Evolutionary conservation across 208 protist genomes (phyloP).

Genomic region (Tritrichomonas musculus): DNA sequence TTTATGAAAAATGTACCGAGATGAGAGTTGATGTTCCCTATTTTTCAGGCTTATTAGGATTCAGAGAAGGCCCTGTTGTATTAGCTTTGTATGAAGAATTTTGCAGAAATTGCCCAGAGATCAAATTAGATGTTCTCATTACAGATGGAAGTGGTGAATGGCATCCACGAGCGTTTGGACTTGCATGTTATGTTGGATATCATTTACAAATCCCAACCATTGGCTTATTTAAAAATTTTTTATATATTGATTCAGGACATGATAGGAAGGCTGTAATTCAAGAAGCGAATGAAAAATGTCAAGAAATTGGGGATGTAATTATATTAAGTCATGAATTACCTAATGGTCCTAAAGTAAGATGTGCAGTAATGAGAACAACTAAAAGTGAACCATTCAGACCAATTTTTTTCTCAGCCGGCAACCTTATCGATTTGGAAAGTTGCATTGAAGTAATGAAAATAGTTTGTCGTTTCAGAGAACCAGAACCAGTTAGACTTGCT

Average conservation of each 20-base stretch:
- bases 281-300: neutral
- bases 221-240: neutral
- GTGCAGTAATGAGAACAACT: constrained; percentile 17
- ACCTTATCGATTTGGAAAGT: neutral
- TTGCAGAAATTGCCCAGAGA: neutral
- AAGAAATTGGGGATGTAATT: neutral
- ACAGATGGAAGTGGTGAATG: neutral
- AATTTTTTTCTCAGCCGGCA: neutral
- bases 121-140: neutral
- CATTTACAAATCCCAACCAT: neutral
- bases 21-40: neutral
- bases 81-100: neutral
- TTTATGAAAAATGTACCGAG: neutral
- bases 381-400: neutral
- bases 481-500: neutral
- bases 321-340: neutral
- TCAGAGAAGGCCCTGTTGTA: neutral
- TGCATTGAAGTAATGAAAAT: neutral
- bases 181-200: neutral
- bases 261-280: neutral
- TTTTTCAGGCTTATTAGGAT: neutral
- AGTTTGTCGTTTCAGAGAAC: neutral
- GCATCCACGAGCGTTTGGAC: neutral
- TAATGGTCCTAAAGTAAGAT: neutral
- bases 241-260: neutral